Evolutionary conservation across 129 eudicot species (phyloP).

Genomic region (Ambrosia artemisiifolia): DNA sequence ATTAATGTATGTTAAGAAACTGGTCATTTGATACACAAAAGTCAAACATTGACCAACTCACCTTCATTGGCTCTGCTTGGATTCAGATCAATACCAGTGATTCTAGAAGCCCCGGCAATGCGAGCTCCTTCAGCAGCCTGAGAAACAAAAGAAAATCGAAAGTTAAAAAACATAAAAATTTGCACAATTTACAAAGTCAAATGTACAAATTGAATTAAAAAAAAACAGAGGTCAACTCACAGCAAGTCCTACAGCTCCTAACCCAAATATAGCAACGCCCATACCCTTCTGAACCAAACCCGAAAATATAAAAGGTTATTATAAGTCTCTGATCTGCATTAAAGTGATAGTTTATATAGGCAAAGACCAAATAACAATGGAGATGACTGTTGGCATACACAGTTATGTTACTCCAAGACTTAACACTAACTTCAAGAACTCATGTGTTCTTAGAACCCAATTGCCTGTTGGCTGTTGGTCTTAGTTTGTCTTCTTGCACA

Average conservation of each 20-base stretch:
- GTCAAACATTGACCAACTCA: slow-evolving; percentile 16
- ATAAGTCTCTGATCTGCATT: neutral
- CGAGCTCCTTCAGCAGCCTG: slow-evolving; percentile 72
- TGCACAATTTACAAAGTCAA: slow-evolving; percentile 7
- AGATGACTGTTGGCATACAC: slow-evolving; percentile 34
- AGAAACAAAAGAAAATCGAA: neutral
- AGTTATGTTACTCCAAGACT: slow-evolving; percentile 25
- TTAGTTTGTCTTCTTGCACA: slow-evolving; percentile 32
- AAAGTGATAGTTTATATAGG: neutral
- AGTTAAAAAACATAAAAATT: neutral
- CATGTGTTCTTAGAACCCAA: slow-evolving; percentile 34
- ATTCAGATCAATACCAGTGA: slow-evolving; percentile 58
- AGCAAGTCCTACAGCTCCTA: no score
- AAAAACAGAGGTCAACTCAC: no score
- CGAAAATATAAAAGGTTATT: no score
- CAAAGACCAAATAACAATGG: neutral
- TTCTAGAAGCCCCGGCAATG: slow-evolving; percentile 62
- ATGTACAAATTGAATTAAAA: neutral
- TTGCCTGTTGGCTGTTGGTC: slow-evolving; percentile 37
- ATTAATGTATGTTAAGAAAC: neutral
- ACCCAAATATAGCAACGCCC: no score
- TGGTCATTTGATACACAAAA: neutral
- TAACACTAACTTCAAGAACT: slow-evolving; percentile 24
- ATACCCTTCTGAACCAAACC: no score
- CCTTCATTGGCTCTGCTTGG: slow-evolving; percentile 46